These are phyloP conservation scores for Kernera saxatilis DNA, from an alignment of 345 rosid genomes.

Conservation along the genomic window DNA sequence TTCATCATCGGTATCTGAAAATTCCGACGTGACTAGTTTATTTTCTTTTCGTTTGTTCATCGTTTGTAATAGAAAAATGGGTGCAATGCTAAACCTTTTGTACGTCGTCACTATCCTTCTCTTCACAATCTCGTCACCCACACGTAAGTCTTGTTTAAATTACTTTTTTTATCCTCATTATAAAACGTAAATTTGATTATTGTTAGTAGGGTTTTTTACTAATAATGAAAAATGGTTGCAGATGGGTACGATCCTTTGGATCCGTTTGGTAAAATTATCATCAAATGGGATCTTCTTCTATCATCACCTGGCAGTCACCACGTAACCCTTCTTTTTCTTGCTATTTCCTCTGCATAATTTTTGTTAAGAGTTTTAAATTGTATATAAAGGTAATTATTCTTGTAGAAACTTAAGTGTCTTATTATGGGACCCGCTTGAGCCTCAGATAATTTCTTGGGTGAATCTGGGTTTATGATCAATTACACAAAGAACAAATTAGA, in stretches of 20 bases:
- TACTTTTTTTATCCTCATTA: background rate
- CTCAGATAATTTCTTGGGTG: background rate
- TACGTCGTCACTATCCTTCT: conserved; percentile 24
- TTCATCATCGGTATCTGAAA: background rate
- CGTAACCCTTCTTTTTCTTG: conserved; percentile 33
- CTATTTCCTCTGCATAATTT: background rate
- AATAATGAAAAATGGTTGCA: conserved; percentile 27
- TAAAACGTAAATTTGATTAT: background rate
- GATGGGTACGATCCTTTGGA: conserved; percentile 87
- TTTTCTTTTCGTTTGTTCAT: background rate
- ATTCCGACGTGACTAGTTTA: background rate
- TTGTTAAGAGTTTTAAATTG: background rate
- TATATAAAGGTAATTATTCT: background rate
- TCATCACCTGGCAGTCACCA: conserved; percentile 28
- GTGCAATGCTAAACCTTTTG: conserved; percentile 6
- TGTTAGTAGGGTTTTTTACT: background rate
- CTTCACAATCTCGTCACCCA: conserved; percentile 28
- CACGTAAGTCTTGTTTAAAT: conserved; percentile 32
- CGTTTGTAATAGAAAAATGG: conserved; percentile 5
- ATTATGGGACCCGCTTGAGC: conserved; percentile 4
- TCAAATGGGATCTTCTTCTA: conserved; percentile 77
- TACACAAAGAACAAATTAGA: background rate
- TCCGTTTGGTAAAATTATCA: conserved; percentile 62
- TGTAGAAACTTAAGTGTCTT: background rate
- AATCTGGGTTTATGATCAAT: conserved; percentile 25